phyloP scores from a whole-genome alignment of 2,329 filamentous ascomycete species.

The Microdochium bolleyi region DNA sequence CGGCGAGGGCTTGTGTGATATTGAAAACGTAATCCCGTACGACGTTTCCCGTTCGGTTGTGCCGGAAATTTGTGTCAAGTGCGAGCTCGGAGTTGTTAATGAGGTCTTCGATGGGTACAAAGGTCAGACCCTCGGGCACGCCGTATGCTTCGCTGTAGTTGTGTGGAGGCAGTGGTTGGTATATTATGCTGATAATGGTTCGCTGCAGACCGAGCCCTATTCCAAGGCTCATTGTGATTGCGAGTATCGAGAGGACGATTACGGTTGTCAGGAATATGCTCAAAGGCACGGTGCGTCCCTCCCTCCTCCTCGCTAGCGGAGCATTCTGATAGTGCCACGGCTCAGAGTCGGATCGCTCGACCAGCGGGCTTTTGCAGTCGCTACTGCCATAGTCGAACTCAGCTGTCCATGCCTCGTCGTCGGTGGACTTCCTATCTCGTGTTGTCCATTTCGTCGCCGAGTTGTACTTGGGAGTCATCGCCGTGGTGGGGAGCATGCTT shows the following conservation, averaged over 20 bases:
- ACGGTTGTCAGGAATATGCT: conserved; percentile 11
- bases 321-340: background rate
- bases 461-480: background rate
- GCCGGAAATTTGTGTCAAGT: conserved; percentile 10
- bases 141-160: conserved; percentile 12
- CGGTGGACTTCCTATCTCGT: background rate
- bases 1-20: conserved; percentile 19
- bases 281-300: conserved; percentile 8
- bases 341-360: background rate
- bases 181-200: conserved; percentile 4
- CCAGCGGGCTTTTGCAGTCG: background rate
- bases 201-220: conserved; percentile 11
- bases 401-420: background rate
- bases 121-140: conserved; percentile 11
- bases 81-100: conserved; percentile 18
- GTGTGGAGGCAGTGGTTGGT: background rate
- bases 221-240: conserved; percentile 12
- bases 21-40: conserved; percentile 23
- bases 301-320: background rate
- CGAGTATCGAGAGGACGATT: conserved; percentile 10
- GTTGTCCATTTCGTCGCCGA: background rate
- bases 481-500: background rate
- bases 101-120: conserved; percentile 12
- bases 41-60: background rate
- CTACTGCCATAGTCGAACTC: background rate